A percentile compares a stretch with the other conserved stretches of the same genome.
These are phyloP conservation scores for Fusarium sp. DNA, from an alignment of 2,329 filamentous ascomycete species.

Conservation along the genomic window DNA sequence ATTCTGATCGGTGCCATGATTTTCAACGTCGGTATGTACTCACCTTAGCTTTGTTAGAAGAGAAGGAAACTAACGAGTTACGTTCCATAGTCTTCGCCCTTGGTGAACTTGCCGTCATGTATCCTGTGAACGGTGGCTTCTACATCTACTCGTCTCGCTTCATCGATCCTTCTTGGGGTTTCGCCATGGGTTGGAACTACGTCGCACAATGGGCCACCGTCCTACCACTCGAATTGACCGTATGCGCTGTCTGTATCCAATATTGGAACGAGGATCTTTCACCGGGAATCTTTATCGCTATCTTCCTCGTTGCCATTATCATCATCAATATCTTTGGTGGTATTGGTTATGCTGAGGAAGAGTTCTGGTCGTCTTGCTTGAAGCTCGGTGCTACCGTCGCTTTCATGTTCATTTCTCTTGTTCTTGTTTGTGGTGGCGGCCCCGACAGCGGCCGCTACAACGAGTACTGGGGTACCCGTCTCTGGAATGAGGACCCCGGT, in stretches of 20 bases:
- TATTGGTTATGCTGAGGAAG: slow-evolving; percentile 64
- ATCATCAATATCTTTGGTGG: slow-evolving; percentile 67
- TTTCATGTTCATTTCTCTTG: slow-evolving; percentile 70
- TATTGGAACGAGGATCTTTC: slow-evolving; percentile 63
- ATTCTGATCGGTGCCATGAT: slow-evolving; percentile 69
- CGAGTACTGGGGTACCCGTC: slow-evolving; percentile 56
- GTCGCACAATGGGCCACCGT: slow-evolving; percentile 63
- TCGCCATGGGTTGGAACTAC: slow-evolving; percentile 61
- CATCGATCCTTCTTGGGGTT: slow-evolving; percentile 70
- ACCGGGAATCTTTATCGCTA: slow-evolving; percentile 64
- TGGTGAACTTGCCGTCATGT: slow-evolving; percentile 71
- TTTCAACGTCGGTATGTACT: slow-evolving; percentile 60
- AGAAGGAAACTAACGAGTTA: slow-evolving; percentile 12
- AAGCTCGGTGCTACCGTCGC: slow-evolving; percentile 68
- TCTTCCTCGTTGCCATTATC: slow-evolving; percentile 63
- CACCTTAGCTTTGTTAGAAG: not conserved
- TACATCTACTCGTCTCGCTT: slow-evolving; percentile 72
- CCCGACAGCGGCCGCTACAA: slow-evolving; percentile 58
- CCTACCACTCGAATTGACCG: slow-evolving; percentile 62
- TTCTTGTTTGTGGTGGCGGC: slow-evolving; percentile 68
- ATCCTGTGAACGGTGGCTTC: slow-evolving; percentile 71
- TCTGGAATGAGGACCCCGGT: slow-evolving; percentile 50
- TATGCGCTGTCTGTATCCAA: slow-evolving; percentile 61
- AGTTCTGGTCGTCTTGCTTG: slow-evolving; percentile 65
- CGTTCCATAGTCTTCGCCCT: slow-evolving; percentile 62